Percentiles rank a stretch among this genome's conserved stretches.
Conservation (phyloP, 805 yeast genomes). For the Vanderwaltozyma tropicalis region DNA sequence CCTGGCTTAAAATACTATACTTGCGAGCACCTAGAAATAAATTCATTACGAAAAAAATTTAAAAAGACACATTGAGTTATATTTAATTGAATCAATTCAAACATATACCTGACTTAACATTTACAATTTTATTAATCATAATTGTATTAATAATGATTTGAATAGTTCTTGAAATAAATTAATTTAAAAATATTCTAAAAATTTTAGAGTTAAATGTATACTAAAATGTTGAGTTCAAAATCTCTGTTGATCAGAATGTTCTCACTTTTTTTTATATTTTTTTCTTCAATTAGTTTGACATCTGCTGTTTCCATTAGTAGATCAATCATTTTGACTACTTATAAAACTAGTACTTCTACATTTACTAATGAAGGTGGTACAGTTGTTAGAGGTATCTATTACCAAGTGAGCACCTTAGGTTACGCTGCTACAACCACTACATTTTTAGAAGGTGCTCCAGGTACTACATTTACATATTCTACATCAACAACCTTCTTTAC, state of each 20-base stretch:
- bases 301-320: neutral
- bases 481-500: neutral
- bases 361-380: conserved; percentile 1
- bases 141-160: too few species aligned
- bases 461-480: neutral
- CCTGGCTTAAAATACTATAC: too few species aligned
- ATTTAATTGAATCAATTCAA: too few species aligned
- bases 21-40: too few species aligned
- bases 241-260: neutral
- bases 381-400: neutral
- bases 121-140: too few species aligned
- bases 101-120: too few species aligned
- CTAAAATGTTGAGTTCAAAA: too few species aligned
- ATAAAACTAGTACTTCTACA: neutral
- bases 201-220: too few species aligned
- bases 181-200: too few species aligned
- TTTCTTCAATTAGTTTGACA: neutral
- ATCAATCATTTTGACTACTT: neutral
- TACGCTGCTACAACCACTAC: neutral
- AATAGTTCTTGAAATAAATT: too few species aligned
- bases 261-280: neutral
- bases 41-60: too few species aligned
- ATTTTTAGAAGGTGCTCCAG: neutral
- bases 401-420: neutral
- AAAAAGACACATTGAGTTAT: too few species aligned